Conservation (phyloP, 2,329 filamentous ascomycete species). For the Lasiodiplodia citricola region DNA sequence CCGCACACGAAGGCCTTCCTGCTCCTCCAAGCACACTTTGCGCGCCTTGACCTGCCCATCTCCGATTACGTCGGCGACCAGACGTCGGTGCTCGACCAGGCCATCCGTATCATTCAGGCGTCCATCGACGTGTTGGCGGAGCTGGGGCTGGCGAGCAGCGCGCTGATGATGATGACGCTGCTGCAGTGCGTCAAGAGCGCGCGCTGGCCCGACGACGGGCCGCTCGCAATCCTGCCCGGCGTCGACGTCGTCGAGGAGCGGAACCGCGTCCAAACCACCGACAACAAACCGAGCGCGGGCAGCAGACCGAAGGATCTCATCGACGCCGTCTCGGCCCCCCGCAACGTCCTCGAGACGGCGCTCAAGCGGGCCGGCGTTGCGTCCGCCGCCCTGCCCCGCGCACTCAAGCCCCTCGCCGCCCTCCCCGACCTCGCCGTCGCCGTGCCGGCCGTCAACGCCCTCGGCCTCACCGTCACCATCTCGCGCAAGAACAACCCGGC, state of each 20-base stretch:
- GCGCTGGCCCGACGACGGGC: conserved; percentile 84
- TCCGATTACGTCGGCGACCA: conserved; percentile 97
- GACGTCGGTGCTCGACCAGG: conserved; percentile 85
- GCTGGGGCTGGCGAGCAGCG: conserved; percentile 79
- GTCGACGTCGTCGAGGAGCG: conserved; percentile 57
- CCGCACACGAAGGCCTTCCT: conserved; percentile 97
- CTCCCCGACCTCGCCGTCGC: conserved; percentile 73
- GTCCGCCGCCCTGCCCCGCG: conserved; percentile 50
- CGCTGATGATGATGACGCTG: conserved; percentile 79
- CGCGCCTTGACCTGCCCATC: conserved; percentile 88
- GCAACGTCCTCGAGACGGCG: conserved; percentile 40
- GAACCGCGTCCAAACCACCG: conserved; percentile 45
- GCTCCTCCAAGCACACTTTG: conserved; percentile 93
- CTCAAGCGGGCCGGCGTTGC: conserved; percentile 59
- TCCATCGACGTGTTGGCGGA: conserved; percentile 93
- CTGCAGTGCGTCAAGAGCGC: conserved; percentile 93
- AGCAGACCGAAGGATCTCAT: conserved; percentile 44
- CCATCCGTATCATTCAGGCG: conserved; percentile 95
- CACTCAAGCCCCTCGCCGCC: conserved; percentile 65
- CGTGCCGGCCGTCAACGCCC: conserved; percentile 65
- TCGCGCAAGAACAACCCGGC: conserved; percentile 67
- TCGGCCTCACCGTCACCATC: conserved; percentile 68
- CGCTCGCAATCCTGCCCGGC: conserved; percentile 79
- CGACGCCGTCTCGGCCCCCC: conserved; percentile 40
- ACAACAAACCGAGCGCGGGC: conserved; percentile 31